Base-by-base conservation (phyloP, 345 rosid genomes). In the Laguncularia racemosa region DNA sequence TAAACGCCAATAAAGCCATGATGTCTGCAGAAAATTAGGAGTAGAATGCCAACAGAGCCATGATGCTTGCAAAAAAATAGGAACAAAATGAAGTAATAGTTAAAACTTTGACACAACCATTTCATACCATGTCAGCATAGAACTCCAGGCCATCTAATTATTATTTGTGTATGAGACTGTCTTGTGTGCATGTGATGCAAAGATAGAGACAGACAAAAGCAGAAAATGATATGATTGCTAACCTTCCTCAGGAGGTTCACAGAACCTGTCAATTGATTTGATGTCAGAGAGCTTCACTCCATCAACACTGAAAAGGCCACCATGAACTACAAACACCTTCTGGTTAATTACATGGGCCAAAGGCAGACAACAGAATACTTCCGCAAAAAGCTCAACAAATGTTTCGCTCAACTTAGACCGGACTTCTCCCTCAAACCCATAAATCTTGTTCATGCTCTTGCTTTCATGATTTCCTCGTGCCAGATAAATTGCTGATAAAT, bases 181-280 rank as follows among this genome's bases (percentile, higher is more conserved):
- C 1, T 7, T 9, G 1, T 33, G 40, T 33, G 40, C 40, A 49
- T 50, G 14, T 16, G 17, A 12, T 23, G 54, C 28, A 13, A 18
- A 51, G 20, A 57, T 12, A 1, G 19, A 18, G 23, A 18, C 23
- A 51, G 20, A 49, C 8, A 21, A 28, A 16, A 23, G 21, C 49
- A 20, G 20, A 33, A 5, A 6, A 33, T 33, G 11, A 33, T 33
- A 2, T 20, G 61, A n/a, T 51, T 55, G 33, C 64, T 59, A 73
- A 92, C 98, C 98, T 86, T 93, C 99, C 77, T 93, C 97, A 0
- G 96, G 95, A 66, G 99, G 99, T 78, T 93, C 99, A 48, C 96
- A 82, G 73, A 93, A 93, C 20, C 99, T 75, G 73, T 93, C 87
- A 26, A 93, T 87, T 48, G 88, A 86, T 76, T 70, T 79, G 57